phyloP scores from a whole-genome alignment of 192 early-diverging fungal genomes.

The Backusella psychrophila region DNA sequence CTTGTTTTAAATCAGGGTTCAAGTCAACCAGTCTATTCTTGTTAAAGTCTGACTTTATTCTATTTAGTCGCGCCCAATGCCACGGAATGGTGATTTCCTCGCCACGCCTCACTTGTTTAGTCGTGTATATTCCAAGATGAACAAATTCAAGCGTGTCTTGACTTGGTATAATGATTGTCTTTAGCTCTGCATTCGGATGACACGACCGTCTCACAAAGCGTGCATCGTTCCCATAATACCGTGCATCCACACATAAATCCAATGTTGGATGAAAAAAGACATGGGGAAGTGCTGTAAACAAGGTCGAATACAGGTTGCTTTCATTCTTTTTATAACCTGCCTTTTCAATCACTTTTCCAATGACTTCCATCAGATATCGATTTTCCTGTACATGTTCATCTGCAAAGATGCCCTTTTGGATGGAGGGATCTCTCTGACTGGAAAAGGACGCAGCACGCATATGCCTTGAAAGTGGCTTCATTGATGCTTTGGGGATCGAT shows the following conservation, averaged over 20 bases:
- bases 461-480: not conserved
- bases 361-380: conserved; percentile 72
- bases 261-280: conserved; percentile 65
- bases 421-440: not conserved
- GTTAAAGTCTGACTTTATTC: conserved; percentile 17
- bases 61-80: conserved; percentile 61
- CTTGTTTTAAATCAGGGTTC: conserved; percentile 16
- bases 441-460: not conserved
- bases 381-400: conserved; percentile 38
- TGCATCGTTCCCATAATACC: conserved; percentile 62
- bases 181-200: conserved; percentile 59
- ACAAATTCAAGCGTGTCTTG: conserved; percentile 49
- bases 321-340: conserved; percentile 55
- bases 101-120: conserved; percentile 50
- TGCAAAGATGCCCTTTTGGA: conserved; percentile 8
- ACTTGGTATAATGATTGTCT: conserved; percentile 53
- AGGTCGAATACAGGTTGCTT: conserved; percentile 59
- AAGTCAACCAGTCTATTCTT: not conserved
- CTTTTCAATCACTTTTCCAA: conserved; percentile 69
- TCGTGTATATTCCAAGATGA: conserved; percentile 67
- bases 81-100: conserved; percentile 72
- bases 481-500: not conserved
- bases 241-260: conserved; percentile 69
- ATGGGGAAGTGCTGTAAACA: conserved; percentile 60
- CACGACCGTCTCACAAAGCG: conserved; percentile 71